Evolutionary conservation across 768 basidiomycete species (phyloP).

Genomic region (Termitomyces sp.): DNA sequence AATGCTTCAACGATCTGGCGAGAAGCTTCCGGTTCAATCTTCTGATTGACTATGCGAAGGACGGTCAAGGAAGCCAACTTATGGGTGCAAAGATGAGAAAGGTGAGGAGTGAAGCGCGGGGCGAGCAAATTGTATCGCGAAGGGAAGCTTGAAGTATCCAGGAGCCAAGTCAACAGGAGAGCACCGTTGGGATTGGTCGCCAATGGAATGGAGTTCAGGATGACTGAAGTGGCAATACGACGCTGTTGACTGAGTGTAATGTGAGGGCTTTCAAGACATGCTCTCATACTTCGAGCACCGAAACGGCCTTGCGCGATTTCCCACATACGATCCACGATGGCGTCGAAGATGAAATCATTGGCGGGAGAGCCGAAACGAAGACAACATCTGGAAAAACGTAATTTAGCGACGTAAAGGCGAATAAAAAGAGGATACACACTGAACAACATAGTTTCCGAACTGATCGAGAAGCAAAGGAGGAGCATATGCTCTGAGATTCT

Average conservation of each 20-base stretch:
- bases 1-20: conserved; percentile 82
- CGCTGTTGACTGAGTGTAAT: conserved; percentile 89
- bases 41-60: conserved; percentile 94
- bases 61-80: conserved; percentile 95
- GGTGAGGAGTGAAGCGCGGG: conserved; percentile 92
- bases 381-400: conserved; percentile 57
- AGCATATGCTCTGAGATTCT: conserved; percentile 84
- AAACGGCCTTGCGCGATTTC: conserved; percentile 97
- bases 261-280: conserved; percentile 88
- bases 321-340: conserved; percentile 97
- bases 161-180: conserved; percentile 90
- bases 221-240: conserved; percentile 89
- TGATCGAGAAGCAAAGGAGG: conserved; percentile 94
- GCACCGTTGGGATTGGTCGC: conserved; percentile 98
- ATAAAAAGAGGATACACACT: conserved; percentile 47
- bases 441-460: conserved; percentile 90
- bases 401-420: background rate
- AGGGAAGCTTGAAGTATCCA: conserved; percentile 91
- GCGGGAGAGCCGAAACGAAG: conserved; percentile 85
- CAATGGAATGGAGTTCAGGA: conserved; percentile 95
- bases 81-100: conserved; percentile 96
- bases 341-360: conserved; percentile 96
- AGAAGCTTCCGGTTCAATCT: conserved; percentile 86
- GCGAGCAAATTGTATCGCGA: conserved; percentile 94
- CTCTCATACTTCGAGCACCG: conserved; percentile 96